Evolutionary conservation across 164 flowering plant species (phyloP).

Genomic region (Berberis vulgaris): DNA sequence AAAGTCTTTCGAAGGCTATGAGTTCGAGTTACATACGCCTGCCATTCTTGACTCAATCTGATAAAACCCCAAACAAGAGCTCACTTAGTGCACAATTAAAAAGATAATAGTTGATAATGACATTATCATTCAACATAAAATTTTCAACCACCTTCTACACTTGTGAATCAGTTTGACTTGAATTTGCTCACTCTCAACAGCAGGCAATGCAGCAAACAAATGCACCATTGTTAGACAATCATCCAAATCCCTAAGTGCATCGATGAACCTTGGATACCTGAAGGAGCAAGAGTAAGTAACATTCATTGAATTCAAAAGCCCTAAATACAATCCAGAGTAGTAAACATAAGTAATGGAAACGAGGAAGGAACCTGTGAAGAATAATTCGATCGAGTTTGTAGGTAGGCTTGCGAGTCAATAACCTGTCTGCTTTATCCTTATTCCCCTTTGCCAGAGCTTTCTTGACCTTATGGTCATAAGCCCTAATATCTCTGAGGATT

Average conservation of each 20-base stretch:
- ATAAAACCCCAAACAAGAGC: background rate
- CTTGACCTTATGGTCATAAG: conserved; percentile 59
- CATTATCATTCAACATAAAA: background rate
- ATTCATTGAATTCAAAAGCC: background rate
- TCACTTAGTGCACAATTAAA: background rate
- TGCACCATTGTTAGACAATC: conserved; percentile 91
- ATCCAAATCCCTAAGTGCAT: conserved; percentile 92
- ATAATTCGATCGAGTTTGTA: conserved; percentile 59
- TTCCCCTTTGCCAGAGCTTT: conserved; percentile 75
- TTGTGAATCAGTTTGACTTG: conserved; percentile 61
- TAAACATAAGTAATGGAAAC: background rate
- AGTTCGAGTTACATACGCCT: conserved; percentile 80
- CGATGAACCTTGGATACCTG: conserved; percentile 80
- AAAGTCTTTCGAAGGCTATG: conserved; percentile 77
- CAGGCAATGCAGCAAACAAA: conserved; percentile 87
- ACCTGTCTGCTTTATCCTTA: conserved; percentile 39
- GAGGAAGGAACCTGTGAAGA: conserved; percentile 59
- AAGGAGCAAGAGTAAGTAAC: conserved; percentile 7
- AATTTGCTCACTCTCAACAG: conserved; percentile 53
- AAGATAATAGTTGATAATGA: background rate
- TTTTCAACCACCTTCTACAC: conserved; percentile 60
- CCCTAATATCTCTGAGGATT: conserved; percentile 52
- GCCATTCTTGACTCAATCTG: conserved; percentile 98
- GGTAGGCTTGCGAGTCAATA: conserved; percentile 39
- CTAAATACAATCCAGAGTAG: background rate